Evolutionary conservation across 2,329 filamentous ascomycete genomes (phyloP).

Genomic region (Macroventuria anomochaeta): DNA sequence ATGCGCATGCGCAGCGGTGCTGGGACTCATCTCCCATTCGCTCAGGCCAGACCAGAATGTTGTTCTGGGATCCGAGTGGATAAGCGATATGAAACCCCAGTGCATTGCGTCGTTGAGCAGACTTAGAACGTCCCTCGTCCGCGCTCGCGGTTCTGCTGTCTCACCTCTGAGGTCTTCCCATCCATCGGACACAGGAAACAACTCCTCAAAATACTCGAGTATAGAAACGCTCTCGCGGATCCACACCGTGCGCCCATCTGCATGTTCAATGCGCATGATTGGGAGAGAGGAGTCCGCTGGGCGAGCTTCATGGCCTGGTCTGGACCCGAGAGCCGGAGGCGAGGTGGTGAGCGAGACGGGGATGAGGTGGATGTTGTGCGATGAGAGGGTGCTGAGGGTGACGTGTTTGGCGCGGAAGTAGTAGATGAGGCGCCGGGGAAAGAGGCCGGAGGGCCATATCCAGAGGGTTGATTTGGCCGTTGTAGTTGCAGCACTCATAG

Average conservation of each 20-base stretch:
- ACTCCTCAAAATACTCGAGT: slow-evolving; percentile 22
- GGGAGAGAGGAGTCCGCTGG: slow-evolving; percentile 19
- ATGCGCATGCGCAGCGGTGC: slow-evolving; percentile 11
- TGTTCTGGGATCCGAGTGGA: slow-evolving; percentile 16
- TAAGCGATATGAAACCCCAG: slow-evolving; percentile 1
- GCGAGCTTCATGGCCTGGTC: slow-evolving; percentile 12
- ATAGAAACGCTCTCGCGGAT: slow-evolving; percentile 21
- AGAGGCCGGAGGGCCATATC: slow-evolving; percentile 31
- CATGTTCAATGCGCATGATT: slow-evolving; percentile 15
- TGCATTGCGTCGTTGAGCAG: slow-evolving; percentile 15
- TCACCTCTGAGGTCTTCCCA: slow-evolving; percentile 10
- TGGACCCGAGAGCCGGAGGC: slow-evolving; percentile 3
- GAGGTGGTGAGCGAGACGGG: slow-evolving; percentile 13
- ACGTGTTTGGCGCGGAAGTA: slow-evolving; percentile 26
- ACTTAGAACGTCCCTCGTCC: slow-evolving; percentile 15
- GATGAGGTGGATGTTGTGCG: slow-evolving; percentile 25
- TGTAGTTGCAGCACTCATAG: neutral
- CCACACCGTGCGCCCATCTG: slow-evolving; percentile 1
- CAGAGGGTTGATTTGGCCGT: slow-evolving; percentile 21
- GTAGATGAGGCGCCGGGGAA: slow-evolving; percentile 29
- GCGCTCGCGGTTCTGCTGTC: slow-evolving; percentile 13
- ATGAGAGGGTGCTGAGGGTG: slow-evolving; percentile 11
- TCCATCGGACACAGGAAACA: slow-evolving; percentile 7
- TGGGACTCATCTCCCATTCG: neutral
- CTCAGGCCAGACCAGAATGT: slow-evolving; percentile 18